These are phyloP conservation scores for Emericellopsis cladophorae DNA, from an alignment of 2,329 filamentous ascomycete species.

Conservation along the genomic window DNA sequence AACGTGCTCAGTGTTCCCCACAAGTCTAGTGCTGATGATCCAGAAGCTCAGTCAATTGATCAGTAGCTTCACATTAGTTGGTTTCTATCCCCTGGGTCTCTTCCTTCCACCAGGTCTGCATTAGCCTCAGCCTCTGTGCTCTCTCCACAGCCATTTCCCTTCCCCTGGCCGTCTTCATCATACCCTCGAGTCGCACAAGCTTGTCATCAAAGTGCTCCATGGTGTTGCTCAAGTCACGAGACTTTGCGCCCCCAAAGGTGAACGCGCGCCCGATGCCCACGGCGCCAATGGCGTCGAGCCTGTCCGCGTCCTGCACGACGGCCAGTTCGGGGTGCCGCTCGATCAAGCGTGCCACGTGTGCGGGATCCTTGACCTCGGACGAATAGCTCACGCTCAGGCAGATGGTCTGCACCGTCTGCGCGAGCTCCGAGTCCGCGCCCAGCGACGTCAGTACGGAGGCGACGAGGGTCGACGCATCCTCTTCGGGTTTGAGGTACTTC, in stretches of 20 bases:
- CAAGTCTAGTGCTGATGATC: too few relatives aligned
- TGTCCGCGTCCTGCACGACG: conserved; percentile 84
- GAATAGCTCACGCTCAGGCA: conserved; percentile 70
- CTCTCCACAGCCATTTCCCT: conserved; percentile 37
- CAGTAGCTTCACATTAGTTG: not conserved
- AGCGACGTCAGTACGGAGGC: conserved; percentile 38
- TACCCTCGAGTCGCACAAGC: conserved; percentile 48
- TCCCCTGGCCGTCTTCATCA: conserved; percentile 52
- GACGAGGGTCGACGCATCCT: conserved; percentile 45
- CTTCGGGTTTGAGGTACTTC: conserved; percentile 56
- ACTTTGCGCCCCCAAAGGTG: conserved; percentile 54
- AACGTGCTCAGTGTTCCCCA: too few relatives aligned
- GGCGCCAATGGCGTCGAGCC: conserved; percentile 81
- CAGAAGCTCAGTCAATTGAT: too few relatives aligned
- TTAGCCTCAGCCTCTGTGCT: conserved; percentile 35
- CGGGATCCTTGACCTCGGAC: conserved; percentile 55
- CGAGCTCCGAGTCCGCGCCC: conserved; percentile 45
- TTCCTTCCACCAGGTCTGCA: conserved; percentile 46
- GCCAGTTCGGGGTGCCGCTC: conserved; percentile 45
- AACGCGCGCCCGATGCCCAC: conserved; percentile 64
- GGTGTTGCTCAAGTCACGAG: conserved; percentile 45
- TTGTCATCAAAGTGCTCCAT: conserved; percentile 71
- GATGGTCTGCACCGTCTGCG: conserved; percentile 55
- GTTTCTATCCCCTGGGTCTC: conserved; percentile 22
- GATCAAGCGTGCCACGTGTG: conserved; percentile 48